Conservation (phyloP, 2,329 filamentous ascomycete genomes). For the Pestalotiopsis fici region DNA sequence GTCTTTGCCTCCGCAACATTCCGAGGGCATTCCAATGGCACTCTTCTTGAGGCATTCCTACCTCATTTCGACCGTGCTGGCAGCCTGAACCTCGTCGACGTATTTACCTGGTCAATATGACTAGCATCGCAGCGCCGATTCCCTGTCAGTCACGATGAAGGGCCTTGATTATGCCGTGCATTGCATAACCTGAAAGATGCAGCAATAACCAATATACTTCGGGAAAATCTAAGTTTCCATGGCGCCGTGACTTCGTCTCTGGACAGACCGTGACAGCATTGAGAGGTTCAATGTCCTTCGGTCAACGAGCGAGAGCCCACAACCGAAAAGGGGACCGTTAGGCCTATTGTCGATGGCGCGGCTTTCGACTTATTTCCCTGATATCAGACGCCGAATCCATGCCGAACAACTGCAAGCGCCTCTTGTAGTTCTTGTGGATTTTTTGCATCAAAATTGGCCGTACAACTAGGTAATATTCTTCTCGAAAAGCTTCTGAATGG, state of each 20-base stretch:
- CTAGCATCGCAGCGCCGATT: too few species aligned
- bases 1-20: background rate
- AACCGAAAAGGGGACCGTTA: background rate
- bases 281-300: background rate
- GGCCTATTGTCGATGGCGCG: background rate
- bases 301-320: background rate
- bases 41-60: background rate
- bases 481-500: constrained; percentile 83
- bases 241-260: background rate
- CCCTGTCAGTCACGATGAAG: too few species aligned
- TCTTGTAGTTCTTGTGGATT: constrained; percentile 8
- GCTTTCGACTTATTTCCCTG: background rate
- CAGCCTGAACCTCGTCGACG: background rate
- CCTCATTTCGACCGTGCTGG: background rate
- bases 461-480: constrained; percentile 44
- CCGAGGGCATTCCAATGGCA: background rate
- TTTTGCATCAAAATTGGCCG: background rate
- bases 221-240: background rate
- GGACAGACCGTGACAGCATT: background rate
- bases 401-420: background rate
- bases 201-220: too few species aligned
- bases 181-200: too few species aligned
- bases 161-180: too few species aligned
- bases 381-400: background rate
- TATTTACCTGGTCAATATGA: too few species aligned